phyloP scores from a whole-genome alignment of 2,329 filamentous ascomycete genomes.

The Rutstroemia sp. region DNA sequence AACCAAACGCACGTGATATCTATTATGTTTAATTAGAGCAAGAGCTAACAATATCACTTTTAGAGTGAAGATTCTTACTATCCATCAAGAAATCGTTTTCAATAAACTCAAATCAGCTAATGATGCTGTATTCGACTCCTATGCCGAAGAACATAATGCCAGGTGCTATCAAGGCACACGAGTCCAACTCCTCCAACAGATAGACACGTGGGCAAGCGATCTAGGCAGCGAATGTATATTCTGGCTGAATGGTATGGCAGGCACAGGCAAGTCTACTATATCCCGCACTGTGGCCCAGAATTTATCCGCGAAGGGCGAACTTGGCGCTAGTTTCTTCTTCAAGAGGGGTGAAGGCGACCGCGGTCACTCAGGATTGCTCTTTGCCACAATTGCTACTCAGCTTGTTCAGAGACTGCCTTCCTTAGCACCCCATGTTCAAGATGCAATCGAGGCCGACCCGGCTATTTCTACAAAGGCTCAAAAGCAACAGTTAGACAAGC shows the following conservation, averaged over 20 bases:
- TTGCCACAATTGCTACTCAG: constrained; percentile 28
- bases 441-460: constrained; percentile 29
- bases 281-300: constrained; percentile 29
- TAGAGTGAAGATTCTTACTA: too few species aligned
- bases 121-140: too few species aligned
- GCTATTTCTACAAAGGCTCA: constrained; percentile 25
- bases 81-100: too few species aligned
- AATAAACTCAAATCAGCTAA: too few species aligned
- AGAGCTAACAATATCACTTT: neutral
- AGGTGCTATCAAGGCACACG: too few species aligned
- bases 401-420: constrained; percentile 23
- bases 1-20: constrained; percentile 29
- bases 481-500: constrained; percentile 34
- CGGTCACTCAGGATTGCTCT: constrained; percentile 27
- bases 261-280: constrained; percentile 32
- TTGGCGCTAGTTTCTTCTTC: constrained; percentile 30
- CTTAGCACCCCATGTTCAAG: constrained; percentile 23
- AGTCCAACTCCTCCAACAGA: too few species aligned
- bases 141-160: too few species aligned
- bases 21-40: constrained; percentile 5
- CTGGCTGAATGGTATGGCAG: constrained; percentile 34
- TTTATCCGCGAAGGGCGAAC: constrained; percentile 12
- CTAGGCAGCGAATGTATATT: constrained; percentile 12
- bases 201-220: too few species aligned
- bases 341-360: constrained; percentile 18